Conservation (phyloP, 441 rosid species). For the Theobroma grandiflorum region DNA sequence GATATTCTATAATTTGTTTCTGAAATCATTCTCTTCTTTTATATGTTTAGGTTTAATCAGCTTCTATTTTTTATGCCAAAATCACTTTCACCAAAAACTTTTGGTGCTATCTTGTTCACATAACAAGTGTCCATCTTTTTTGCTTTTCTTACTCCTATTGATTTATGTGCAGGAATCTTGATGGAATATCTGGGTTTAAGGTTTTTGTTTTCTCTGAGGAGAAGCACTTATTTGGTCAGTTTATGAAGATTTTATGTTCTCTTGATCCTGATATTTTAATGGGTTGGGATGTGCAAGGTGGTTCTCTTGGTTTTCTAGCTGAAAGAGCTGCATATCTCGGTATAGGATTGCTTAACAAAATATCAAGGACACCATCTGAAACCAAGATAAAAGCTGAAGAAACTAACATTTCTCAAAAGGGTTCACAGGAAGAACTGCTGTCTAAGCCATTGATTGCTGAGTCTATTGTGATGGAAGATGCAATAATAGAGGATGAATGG, state of each 20-base stretch:
- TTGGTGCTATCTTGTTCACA: background rate
- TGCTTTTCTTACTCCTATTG: constrained; percentile 20
- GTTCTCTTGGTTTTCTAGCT: constrained; percentile 96
- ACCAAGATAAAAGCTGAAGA: constrained; percentile 41
- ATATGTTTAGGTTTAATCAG: constrained; percentile 11
- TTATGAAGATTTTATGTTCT: constrained; percentile 57
- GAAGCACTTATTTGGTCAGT: constrained; percentile 63
- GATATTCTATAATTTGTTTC: constrained; percentile 8
- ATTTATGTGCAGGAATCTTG: constrained; percentile 66
- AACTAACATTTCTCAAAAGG: constrained; percentile 48
- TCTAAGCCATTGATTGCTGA: constrained; percentile 54
- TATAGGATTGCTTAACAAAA: constrained; percentile 75
- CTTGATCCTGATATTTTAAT: constrained; percentile 88
- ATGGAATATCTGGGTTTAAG: constrained; percentile 78
- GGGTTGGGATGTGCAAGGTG: constrained; percentile 98
- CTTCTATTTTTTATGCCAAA: constrained; percentile 17
- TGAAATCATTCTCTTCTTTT: constrained; percentile 5
- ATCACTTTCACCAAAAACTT: constrained; percentile 10
- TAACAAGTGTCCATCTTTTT: background rate
- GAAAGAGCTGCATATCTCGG: constrained; percentile 98
- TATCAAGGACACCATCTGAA: constrained; percentile 77
- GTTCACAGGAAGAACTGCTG: constrained; percentile 39
- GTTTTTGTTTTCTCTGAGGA: constrained; percentile 70
- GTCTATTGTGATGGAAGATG: constrained; percentile 54
- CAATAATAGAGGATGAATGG: constrained; percentile 92